phyloP scores from a whole-genome alignment of 352 stramenopile species.

The Globisporangium yorkense region DNA sequence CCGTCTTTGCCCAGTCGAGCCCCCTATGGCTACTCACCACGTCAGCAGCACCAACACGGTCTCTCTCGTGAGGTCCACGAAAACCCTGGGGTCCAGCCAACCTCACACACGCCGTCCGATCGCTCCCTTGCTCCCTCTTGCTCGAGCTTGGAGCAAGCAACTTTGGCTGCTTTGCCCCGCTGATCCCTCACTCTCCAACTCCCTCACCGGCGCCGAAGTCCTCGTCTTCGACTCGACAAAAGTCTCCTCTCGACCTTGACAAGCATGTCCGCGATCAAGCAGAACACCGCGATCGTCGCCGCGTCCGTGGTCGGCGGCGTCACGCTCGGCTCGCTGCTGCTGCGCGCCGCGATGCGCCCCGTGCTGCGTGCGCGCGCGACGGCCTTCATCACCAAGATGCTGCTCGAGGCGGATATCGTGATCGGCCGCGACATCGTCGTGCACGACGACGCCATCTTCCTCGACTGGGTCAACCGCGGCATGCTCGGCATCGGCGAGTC shows the following conservation, averaged over 20 bases:
- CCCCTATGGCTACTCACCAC: slow-evolving; percentile 16
- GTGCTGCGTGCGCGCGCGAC: slow-evolving; percentile 58
- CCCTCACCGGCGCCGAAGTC: slow-evolving; percentile 4
- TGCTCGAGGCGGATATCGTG: slow-evolving; percentile 74
- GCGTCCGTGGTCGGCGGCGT: slow-evolving; percentile 57
- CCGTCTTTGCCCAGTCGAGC: neutral
- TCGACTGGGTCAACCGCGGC: slow-evolving; percentile 79
- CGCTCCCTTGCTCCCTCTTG: neutral
- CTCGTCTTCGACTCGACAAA: neutral
- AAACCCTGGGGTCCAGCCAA: neutral
- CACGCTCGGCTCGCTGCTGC: slow-evolving; percentile 57
- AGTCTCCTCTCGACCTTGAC: neutral
- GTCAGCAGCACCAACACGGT: slow-evolving; percentile 9
- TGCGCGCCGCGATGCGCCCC: slow-evolving; percentile 62
- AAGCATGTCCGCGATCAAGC: slow-evolving; percentile 39
- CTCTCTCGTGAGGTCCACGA: neutral
- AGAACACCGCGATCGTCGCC: slow-evolving; percentile 69
- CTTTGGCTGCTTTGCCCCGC: too few relatives aligned
- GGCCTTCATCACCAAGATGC: slow-evolving; percentile 80
- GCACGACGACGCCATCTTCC: slow-evolving; percentile 80
- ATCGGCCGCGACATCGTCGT: slow-evolving; percentile 77
- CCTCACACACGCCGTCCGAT: neutral
- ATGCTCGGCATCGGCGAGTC: slow-evolving; percentile 86
- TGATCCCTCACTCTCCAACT: slow-evolving; percentile 9
- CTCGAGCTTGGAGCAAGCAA: neutral